Conservation (phyloP, 148 eudicot genomes). For the Camellia sinensis region DNA sequence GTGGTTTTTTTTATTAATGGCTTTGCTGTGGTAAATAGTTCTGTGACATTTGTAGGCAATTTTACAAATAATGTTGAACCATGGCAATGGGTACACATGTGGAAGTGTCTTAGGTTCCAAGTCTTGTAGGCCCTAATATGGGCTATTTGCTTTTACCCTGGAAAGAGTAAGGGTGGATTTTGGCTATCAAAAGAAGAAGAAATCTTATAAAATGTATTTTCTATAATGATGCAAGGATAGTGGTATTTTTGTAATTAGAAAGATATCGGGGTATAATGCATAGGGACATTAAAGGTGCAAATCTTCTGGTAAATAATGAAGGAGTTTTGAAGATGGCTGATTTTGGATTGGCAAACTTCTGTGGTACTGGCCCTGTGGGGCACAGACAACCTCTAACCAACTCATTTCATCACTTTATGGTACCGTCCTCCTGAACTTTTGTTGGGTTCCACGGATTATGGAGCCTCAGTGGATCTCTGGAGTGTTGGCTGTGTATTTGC, state of each 20-base stretch:
- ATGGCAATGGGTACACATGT: background rate
- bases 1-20: background rate
- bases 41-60: background rate
- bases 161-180: too few species aligned
- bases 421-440: slow-evolving; percentile 63
- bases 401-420: slow-evolving; percentile 93
- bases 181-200: too few species aligned
- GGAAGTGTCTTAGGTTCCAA: background rate
- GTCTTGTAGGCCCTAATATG: background rate
- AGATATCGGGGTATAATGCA: background rate
- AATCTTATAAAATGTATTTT: too few species aligned
- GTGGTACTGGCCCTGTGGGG: slow-evolving; percentile 25
- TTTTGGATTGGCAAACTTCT: slow-evolving; percentile 46
- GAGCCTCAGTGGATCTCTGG: too few species aligned
- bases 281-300: slow-evolving; percentile 84
- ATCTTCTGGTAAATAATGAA: slow-evolving; percentile 79
- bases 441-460: too few species aligned
- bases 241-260: too few species aligned
- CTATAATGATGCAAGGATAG: too few species aligned
- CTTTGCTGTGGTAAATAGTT: background rate
- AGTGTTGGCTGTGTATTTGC: too few species aligned
- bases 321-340: slow-evolving; percentile 60
- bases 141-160: background rate
- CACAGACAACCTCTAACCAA: slow-evolving; percentile 71
- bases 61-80: background rate